Percentiles rank a stretch among this genome's conserved stretches.
phyloP scores from a whole-genome alignment of 768 basidiomycete genomes.

The Serendipita sp. region DNA sequence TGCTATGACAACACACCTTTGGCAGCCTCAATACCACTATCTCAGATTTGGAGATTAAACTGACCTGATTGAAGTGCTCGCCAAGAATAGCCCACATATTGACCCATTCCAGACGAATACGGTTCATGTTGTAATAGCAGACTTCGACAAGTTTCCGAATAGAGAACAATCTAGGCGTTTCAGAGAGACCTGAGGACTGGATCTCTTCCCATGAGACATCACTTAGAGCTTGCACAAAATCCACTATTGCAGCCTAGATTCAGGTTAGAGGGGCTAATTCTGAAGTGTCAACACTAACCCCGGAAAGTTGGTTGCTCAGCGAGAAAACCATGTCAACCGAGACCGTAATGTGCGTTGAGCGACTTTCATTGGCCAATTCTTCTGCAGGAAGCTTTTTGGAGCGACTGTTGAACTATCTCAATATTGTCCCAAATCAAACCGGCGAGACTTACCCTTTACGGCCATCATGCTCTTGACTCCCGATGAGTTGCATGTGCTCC shows the following conservation, averaged over 20 bases:
- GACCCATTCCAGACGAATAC: constrained; percentile 97
- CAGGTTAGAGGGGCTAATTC: constrained; percentile 8
- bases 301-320: constrained; percentile 82
- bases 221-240: constrained; percentile 90
- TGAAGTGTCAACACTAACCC: constrained; percentile 42
- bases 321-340: constrained; percentile 99
- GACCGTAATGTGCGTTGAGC: constrained; percentile 95
- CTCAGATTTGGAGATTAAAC: constrained; percentile 11
- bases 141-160: constrained; percentile 97
- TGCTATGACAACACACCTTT: constrained; percentile 96
- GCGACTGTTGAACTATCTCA: constrained; percentile 18
- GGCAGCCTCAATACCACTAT: constrained; percentile 11
- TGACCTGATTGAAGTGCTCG: constrained; percentile 94
- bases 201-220: constrained; percentile 99
- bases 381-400: constrained; percentile 62
- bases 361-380: constrained; percentile 90
- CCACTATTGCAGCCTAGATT: constrained; percentile 79
- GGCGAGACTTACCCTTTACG: constrained; percentile 53
- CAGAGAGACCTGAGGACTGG: constrained; percentile 86
- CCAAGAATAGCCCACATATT: constrained; percentile 96
- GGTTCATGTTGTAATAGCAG: constrained; percentile 98
- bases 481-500: constrained; percentile 96
- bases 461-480: constrained; percentile 68
- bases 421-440: not conserved
- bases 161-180: constrained; percentile 90